Evolutionary conservation across 805 yeast species (phyloP).

Genomic region (Nakazawaea molendinolei): DNA sequence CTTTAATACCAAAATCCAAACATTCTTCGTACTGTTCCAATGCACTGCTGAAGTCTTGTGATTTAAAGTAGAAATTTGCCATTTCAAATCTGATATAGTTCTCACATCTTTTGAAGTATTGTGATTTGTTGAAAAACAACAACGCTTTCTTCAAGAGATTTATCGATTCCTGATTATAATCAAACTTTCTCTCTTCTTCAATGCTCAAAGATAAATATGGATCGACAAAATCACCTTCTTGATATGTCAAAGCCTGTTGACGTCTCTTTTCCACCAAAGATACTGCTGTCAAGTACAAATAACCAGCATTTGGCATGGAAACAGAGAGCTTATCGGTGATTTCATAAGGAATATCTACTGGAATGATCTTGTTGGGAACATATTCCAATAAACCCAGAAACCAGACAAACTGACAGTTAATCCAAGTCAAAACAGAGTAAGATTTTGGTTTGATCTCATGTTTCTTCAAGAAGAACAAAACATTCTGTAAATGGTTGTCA

Average conservation of each 20-base stretch:
- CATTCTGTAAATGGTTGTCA: slow-evolving; percentile 51
- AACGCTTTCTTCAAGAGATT: slow-evolving; percentile 29
- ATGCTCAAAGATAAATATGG: slow-evolving; percentile 21
- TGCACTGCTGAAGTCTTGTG: slow-evolving; percentile 32
- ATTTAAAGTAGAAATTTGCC: slow-evolving; percentile 38
- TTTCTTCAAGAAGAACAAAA: slow-evolving; percentile 30
- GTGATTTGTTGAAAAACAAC: slow-evolving; percentile 29
- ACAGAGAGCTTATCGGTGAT: slow-evolving; percentile 18
- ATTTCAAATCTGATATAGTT: slow-evolving; percentile 40
- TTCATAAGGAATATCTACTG: slow-evolving; percentile 31
- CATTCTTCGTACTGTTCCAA: slow-evolving; percentile 27
- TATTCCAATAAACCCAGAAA: slow-evolving; percentile 49
- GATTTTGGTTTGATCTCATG: slow-evolving; percentile 21
- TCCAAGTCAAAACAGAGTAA: slow-evolving; percentile 41
- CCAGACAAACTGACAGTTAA: slow-evolving; percentile 57
- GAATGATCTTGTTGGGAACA: slow-evolving; percentile 38
- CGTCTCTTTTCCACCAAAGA: slow-evolving; percentile 23
- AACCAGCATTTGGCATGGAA: slow-evolving; percentile 38
- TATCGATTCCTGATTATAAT: slow-evolving; percentile 17
- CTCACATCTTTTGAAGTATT: slow-evolving; percentile 32
- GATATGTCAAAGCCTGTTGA: slow-evolving; percentile 12
- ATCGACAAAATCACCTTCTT: slow-evolving; percentile 14
- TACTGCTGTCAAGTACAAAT: slow-evolving; percentile 32
- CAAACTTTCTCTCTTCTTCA: slow-evolving; percentile 18
- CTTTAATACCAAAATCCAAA: not conserved